Base-by-base conservation (phyloP, 1,139 yeast genomes). In the Candida tropicalis region DNA sequence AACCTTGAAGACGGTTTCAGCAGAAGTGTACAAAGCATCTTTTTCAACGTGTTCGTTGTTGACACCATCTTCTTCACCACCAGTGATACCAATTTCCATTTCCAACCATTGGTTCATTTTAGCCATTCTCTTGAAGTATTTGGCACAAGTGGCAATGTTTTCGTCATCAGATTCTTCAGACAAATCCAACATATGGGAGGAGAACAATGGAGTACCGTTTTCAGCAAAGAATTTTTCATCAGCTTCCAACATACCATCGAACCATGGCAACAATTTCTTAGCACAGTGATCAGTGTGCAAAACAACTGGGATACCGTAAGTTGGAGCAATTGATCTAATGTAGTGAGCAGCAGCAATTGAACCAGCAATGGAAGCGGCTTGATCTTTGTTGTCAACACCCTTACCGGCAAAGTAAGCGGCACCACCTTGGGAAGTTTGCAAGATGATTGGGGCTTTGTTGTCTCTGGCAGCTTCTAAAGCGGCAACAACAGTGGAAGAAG, bases 51-150 rank as follows among this genome's bases (percentile, higher is more conserved):
- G 80, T 74, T 91, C 95, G 82, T 93, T 95, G 85, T 93, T 95
- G 63, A 95, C 99, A 84, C 99, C 99, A 68, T 93, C 99, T 78
- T 93, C 99, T 79, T 93, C 99, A 85, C 99, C 99, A 77, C 99
- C 98, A 68, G 99, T 95, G 82, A 93, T 93, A 83, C 99, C 99
- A 68, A 93, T 93, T 81, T 93, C 99, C 99, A 93, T 95, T 82
- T 93, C 99, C 69, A 93, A 84, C 93, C 95, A 93, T 79, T 93
- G 98, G 78, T 82, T 79, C 83, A 91, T 81, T 76, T 88, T 90
- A 69, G 95, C 77, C 83, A 89, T 90, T 75, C 96, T 89, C 70
- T 79, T 79, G 77, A 95, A 93, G 83, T 95, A 95, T 78, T 89
- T 86, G 72, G 75, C 95, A 81, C 98, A 91, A 57, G 88, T 85